phyloP scores from a whole-genome alignment of 805 yeast species.

The Sugiyamaella boreocaroliniensis region DNA sequence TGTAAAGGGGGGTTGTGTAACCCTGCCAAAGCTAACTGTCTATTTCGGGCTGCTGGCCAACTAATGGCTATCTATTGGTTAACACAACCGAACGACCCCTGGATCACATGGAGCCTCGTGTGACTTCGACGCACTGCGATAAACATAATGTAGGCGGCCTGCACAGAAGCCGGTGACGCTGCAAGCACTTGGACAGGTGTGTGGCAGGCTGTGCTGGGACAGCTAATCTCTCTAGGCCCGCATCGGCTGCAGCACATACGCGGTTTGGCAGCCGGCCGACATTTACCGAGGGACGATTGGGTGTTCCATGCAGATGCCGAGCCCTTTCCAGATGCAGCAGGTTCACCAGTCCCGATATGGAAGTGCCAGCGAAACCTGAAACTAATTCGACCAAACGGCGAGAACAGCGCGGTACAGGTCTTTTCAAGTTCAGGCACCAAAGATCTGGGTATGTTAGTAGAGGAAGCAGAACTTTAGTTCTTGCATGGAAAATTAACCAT shows the following conservation, averaged over 20 bases:
- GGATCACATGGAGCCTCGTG: not conserved
- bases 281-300: not conserved
- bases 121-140: not conserved
- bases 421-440: too few species aligned
- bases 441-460: too few species aligned
- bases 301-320: not conserved
- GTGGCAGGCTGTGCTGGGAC: too few species aligned
- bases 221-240: too few species aligned
- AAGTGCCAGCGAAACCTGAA: not conserved
- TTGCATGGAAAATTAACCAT: too few species aligned
- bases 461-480: too few species aligned
- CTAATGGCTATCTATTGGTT: too few species aligned
- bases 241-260: not conserved
- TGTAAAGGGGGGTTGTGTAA: too few species aligned
- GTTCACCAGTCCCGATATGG: not conserved
- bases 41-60: too few species aligned
- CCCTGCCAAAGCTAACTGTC: too few species aligned
- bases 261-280: not conserved
- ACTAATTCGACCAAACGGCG: not conserved
- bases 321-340: not conserved
- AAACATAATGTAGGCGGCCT: not conserved
- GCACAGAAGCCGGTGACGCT: not conserved
- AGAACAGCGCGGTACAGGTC: too few species aligned
- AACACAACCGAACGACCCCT: not conserved
- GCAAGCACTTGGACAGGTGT: too few species aligned